These are phyloP conservation scores for Cyclotella choctawhatcheeana DNA, from an alignment of 108 stramenopile genomes.

Conservation along the genomic window DNA sequence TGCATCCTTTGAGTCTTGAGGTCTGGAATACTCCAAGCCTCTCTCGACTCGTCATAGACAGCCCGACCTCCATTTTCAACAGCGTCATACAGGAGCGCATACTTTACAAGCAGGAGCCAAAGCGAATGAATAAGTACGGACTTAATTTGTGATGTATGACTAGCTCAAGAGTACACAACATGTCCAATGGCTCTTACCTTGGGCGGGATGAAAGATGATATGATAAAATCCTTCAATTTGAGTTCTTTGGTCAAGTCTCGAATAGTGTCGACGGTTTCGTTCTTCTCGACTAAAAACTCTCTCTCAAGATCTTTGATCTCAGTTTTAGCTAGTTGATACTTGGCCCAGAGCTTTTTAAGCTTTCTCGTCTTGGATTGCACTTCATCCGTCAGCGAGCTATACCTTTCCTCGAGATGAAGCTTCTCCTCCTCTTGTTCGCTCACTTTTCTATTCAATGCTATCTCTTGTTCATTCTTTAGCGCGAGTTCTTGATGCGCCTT, in stretches of 20 bases:
- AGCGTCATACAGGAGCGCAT: conserved; percentile 52
- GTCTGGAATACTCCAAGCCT: conserved; percentile 68
- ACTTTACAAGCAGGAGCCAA: too few relatives aligned
- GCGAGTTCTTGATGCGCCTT: conserved; percentile 81
- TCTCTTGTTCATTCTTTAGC: conserved; percentile 67
- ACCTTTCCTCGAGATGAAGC: conserved; percentile 71
- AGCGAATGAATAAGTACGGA: too few relatives aligned
- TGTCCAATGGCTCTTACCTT: conserved; percentile 49
- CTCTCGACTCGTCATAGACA: conserved; percentile 77
- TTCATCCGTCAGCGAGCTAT: conserved; percentile 68
- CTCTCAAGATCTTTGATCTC: conserved; percentile 78
- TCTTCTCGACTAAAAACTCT: conserved; percentile 83
- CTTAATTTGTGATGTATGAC: background rate
- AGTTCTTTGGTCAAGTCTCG: conserved; percentile 83
- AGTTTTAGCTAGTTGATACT: conserved; percentile 74
- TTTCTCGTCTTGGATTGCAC: conserved; percentile 84
- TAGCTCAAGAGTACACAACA: background rate
- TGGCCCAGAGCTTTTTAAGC: conserved; percentile 81
- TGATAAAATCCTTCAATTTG: conserved; percentile 89
- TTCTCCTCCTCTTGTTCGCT: conserved; percentile 69
- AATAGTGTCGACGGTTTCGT: conserved; percentile 85
- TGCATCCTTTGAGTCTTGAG: conserved; percentile 14
- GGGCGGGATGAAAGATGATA: conserved; percentile 78
- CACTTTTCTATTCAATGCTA: conserved; percentile 60
- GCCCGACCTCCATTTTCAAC: conserved; percentile 74